Evolutionary conservation across 2,329 filamentous ascomycete species (phyloP), one percentile per base, ranked within the genome.

Genomic region (Botryotinia narcissicola): DNA sequence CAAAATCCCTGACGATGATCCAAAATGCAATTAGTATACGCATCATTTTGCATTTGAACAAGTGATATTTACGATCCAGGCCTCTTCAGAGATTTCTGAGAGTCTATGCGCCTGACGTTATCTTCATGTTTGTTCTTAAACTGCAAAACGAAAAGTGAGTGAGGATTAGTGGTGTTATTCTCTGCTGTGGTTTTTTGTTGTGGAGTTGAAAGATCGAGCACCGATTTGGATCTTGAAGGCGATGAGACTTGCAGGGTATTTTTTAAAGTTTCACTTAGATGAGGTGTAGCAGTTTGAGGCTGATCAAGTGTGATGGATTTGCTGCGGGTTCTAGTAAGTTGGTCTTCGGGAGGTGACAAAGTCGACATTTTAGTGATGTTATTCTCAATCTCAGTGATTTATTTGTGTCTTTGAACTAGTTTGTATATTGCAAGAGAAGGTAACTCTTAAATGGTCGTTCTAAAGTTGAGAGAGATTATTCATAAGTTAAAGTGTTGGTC

Each of bases 251-350:
- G 62, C 10, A 46, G 6, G 9, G 14, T 7, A 1, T 35, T 20
- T 12, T 29, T 29, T 1, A 0, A 20, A n/a, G 4, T 40, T 63
- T 4, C 14, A 10, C 25, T 16, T 1, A 3, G 22, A 8, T 29
- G 37, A 0, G 10, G 3, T 12, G 37, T 42, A 42, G 14, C 2
- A n/a, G 3, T 25, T 25, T 18, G 6, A 25, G 1, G 12, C 7
- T 66, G 62, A 12, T 25, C 16, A 25, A 20, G 16, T 18, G 29
- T 4, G n/a, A 46, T 48, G 20, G 62, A 35, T 25, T 48, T 48
- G 29, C 42, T 66, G 42, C 37, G 60, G 16, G 12, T 16, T 9
- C 25, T 42, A 25, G 4, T 20, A 40, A 7, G 12, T 18, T 66
- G 42, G 42, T 35, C 20, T 48, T 35, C 32, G 12, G n/a, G 7